phyloP scores from a whole-genome alignment of 2,329 filamentous ascomycete genomes.

The Colletotrichum endophyticum region DNA sequence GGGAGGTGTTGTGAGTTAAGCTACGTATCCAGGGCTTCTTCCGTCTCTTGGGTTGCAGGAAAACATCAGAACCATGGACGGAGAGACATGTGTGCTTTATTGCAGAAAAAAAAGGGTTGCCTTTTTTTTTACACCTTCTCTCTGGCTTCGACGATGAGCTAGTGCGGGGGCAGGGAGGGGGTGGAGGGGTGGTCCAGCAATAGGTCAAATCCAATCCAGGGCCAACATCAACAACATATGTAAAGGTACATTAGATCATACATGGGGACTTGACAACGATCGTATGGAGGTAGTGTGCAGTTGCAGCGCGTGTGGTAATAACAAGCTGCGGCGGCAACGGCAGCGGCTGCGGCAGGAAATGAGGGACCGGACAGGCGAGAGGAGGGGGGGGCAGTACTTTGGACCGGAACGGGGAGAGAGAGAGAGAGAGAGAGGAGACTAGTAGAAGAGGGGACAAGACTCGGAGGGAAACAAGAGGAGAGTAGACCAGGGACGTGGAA shows the following conservation, averaged over 20 bases:
- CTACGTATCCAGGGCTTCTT: slow-evolving; percentile 50
- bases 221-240: slow-evolving; percentile 11
- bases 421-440: neutral
- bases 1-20: slow-evolving; percentile 46
- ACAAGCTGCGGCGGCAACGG: slow-evolving; percentile 15
- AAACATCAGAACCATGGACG: slow-evolving; percentile 53
- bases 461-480: neutral
- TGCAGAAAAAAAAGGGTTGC: slow-evolving; percentile 48
- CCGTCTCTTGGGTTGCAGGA: slow-evolving; percentile 44
- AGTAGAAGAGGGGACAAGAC: neutral
- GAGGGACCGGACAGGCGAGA: slow-evolving; percentile 26
- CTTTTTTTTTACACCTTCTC: neutral
- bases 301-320: slow-evolving; percentile 8
- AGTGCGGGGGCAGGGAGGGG: slow-evolving; percentile 18
- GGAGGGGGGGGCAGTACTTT: slow-evolving; percentile 29
- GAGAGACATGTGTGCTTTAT: slow-evolving; percentile 71
- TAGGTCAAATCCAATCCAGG: neutral
- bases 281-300: neutral
- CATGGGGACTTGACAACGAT: neutral
- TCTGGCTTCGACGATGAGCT: slow-evolving; percentile 11
- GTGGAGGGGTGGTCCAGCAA: slow-evolving; percentile 17
- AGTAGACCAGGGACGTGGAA: slow-evolving; percentile 1
- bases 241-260: slow-evolving; percentile 18
- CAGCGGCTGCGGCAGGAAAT: slow-evolving; percentile 35
- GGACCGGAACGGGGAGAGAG: neutral